A percentile compares a stretch with the other conserved stretches of the same genome.
Conservation (phyloP, 2,329 filamentous ascomycete species). For the Verticillium albo-atrum region DNA sequence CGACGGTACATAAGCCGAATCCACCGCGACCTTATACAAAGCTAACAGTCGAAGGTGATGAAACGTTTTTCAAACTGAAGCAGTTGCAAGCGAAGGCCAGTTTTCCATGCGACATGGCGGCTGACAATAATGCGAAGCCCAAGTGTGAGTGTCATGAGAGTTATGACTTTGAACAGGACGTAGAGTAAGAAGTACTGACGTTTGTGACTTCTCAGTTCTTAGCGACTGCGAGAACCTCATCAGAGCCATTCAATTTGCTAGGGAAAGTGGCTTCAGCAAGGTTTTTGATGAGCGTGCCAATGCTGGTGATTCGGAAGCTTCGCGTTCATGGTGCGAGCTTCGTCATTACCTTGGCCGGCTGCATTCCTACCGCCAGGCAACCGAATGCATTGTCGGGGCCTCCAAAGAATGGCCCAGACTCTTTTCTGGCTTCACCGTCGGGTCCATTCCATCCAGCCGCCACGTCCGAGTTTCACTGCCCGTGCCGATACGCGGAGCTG, state of each 20-base stretch:
- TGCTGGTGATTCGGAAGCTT: background rate
- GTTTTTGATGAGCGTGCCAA: background rate
- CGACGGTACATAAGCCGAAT: too few species aligned
- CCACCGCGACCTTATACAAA: too few species aligned
- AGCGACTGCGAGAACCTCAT: slow-evolving; percentile 13
- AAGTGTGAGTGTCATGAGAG: too few species aligned
- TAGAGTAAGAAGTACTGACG: too few species aligned
- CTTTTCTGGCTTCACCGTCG: slow-evolving; percentile 24
- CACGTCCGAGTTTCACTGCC: too few species aligned
- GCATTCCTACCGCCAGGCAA: slow-evolving; percentile 14
- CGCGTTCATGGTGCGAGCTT: slow-evolving; percentile 20
- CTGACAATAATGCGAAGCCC: too few species aligned
- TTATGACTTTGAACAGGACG: too few species aligned
- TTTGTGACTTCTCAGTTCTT: slow-evolving; percentile 3
- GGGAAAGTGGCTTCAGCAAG: background rate
- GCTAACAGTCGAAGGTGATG: too few species aligned
- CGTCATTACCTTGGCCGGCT: slow-evolving; percentile 22
- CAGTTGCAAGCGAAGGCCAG: too few species aligned
- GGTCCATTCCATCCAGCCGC: slow-evolving; percentile 6
- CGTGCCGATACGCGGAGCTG: too few species aligned
- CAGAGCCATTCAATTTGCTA: slow-evolving; percentile 6
- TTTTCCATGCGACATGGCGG: too few species aligned
- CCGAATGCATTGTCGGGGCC: slow-evolving; percentile 14
- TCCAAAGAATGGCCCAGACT: slow-evolving; percentile 21
- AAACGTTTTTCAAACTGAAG: too few species aligned